Evolutionary conservation across 2,329 filamentous ascomycete genomes (phyloP).

Genomic region (Calonectria multiphialidica): DNA sequence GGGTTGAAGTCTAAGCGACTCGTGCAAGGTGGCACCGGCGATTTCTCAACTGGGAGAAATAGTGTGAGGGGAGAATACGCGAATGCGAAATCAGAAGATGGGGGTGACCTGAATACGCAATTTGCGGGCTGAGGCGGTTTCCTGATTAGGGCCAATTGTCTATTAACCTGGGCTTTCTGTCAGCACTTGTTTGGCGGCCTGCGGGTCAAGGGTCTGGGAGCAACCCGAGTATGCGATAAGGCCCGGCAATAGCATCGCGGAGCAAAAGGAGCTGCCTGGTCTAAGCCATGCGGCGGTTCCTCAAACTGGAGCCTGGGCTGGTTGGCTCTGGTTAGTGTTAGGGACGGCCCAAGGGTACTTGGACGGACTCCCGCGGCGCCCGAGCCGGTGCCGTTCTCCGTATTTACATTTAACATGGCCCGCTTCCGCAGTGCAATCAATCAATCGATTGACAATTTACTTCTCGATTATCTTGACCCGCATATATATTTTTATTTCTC

Average conservation of each 20-base stretch:
- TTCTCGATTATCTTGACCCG: background rate
- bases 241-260: background rate
- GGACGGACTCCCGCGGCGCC: constrained; percentile 1
- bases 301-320: background rate
- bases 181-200: background rate
- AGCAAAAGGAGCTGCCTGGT: background rate
- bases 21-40: background rate
- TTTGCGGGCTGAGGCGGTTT: background rate
- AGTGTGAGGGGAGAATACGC: background rate
- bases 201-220: background rate
- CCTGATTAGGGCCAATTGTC: background rate
- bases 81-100: background rate
- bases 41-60: background rate
- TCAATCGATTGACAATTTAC: background rate
- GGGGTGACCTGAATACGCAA: background rate
- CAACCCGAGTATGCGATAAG: background rate
- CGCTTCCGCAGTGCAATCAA: background rate
- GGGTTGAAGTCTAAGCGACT: background rate
- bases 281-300: background rate
- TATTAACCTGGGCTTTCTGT: background rate
- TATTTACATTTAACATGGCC: background rate
- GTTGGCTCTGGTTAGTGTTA: background rate
- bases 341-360: background rate
- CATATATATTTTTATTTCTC: background rate
- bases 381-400: background rate